phyloP scores from a whole-genome alignment of 805 yeast species.

The Zygosaccharomyces pseudorouxii region DNA sequence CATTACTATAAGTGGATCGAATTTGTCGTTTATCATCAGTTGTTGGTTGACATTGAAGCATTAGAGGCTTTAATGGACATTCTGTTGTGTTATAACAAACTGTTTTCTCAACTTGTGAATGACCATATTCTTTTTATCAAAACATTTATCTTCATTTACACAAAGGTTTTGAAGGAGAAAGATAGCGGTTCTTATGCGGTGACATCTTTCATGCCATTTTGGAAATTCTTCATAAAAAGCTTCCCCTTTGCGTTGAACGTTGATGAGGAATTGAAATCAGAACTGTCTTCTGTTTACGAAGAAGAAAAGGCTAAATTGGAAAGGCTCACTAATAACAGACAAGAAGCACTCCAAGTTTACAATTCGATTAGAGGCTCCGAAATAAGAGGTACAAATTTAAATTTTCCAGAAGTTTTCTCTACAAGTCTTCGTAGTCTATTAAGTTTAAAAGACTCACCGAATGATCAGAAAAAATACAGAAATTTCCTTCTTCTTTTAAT shows the following conservation, averaged over 20 bases:
- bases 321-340: conserved; percentile 19
- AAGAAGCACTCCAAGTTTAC: conserved; percentile 14
- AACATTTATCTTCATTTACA: conserved; percentile 29
- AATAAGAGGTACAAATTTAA: conserved; percentile 9
- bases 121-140: conserved; percentile 36
- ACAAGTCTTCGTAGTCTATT: conserved; percentile 26
- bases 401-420: conserved; percentile 31
- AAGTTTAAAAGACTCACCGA: conserved; percentile 6
- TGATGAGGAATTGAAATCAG: conserved; percentile 28
- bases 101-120: conserved; percentile 38
- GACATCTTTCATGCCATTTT: conserved; percentile 29
- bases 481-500: conserved; percentile 23
- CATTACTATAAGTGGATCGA: conserved; percentile 36
- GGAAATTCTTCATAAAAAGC: conserved; percentile 33
- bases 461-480: conserved; percentile 15
- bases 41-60: conserved; percentile 27
- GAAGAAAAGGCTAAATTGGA: conserved; percentile 28
- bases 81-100: conserved; percentile 26
- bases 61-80: conserved; percentile 31
- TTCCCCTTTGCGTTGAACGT: conserved; percentile 28
- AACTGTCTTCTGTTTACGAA: conserved; percentile 27
- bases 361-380: conserved; percentile 14
- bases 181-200: conserved; percentile 24
- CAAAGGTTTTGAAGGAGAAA: conserved; percentile 21
- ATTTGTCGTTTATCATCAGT: conserved; percentile 32